Evolutionary conservation across 805 yeast genomes (phyloP).

Genomic region (Brettanomyces bruxellensis): DNA sequence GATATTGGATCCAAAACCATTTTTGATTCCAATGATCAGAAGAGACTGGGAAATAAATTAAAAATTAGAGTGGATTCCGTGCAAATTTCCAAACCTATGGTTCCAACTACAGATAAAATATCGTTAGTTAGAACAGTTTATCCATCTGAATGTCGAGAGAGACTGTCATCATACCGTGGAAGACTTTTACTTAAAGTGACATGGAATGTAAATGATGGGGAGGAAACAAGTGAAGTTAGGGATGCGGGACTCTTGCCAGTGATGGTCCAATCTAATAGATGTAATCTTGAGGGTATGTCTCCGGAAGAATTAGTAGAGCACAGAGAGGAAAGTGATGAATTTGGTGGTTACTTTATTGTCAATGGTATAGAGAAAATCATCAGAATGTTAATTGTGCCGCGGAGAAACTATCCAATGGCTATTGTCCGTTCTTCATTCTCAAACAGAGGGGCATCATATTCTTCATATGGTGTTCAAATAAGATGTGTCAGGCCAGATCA

Average conservation of each 20-base stretch:
- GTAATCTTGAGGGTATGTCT: slow-evolving; percentile 77
- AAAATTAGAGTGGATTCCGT: slow-evolving; percentile 82
- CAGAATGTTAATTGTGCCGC: slow-evolving; percentile 95
- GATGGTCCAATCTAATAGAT: slow-evolving; percentile 85
- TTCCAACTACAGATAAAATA: slow-evolving; percentile 59
- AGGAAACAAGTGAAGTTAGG: slow-evolving; percentile 69
- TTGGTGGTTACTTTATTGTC: slow-evolving; percentile 93
- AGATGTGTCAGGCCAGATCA: slow-evolving; percentile 95
- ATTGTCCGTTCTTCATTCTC: slow-evolving; percentile 89
- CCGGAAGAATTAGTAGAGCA: slow-evolving; percentile 71
- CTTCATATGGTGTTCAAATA: slow-evolving; percentile 87
- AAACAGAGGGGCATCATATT: slow-evolving; percentile 86
- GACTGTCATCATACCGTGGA: slow-evolving; percentile 76
- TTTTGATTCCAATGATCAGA: slow-evolving; percentile 68
- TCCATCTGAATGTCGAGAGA: slow-evolving; percentile 87
- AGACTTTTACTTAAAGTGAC: slow-evolving; percentile 67
- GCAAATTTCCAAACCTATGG: slow-evolving; percentile 77
- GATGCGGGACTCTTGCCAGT: slow-evolving; percentile 89
- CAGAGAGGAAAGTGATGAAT: slow-evolving; percentile 89
- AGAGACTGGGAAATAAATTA: slow-evolving; percentile 76
- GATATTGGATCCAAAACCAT: slow-evolving; percentile 84
- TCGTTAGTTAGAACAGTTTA: slow-evolving; percentile 69
- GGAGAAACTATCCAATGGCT: slow-evolving; percentile 98
- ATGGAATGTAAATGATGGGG: slow-evolving; percentile 86
- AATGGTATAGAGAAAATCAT: slow-evolving; percentile 95